A percentile compares a stretch with the other conserved stretches of the same genome.
phyloP scores from a whole-genome alignment of 169 alveolate genomes.

The Plasmodium sp. region DNA sequence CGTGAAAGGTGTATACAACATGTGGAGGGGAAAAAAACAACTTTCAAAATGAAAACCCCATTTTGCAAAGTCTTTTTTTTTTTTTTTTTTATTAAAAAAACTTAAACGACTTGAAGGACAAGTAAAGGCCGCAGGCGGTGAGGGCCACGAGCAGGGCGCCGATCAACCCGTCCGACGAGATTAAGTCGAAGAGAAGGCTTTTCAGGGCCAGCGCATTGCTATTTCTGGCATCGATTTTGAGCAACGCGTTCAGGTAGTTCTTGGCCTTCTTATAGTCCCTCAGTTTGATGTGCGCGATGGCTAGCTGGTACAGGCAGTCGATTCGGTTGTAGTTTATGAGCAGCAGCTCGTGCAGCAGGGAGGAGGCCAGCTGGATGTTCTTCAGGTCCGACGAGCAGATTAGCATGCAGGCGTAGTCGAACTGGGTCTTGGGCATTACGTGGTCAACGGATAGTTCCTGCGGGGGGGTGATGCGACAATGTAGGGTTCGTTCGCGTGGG shows the following conservation, averaged over 20 bases:
- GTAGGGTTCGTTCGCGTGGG: not conserved
- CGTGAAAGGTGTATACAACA: not conserved
- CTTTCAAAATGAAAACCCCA: not conserved
- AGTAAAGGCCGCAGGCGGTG: constrained; percentile 48
- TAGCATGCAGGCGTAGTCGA: constrained; percentile 59
- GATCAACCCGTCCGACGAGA: constrained; percentile 41
- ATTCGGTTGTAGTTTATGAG: constrained; percentile 65
- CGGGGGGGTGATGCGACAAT: not conserved
- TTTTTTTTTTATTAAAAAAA: constrained; percentile 17
- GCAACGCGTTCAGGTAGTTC: constrained; percentile 79
- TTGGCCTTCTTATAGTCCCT: constrained; percentile 81
- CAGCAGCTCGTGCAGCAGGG: constrained; percentile 49
- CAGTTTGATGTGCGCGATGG: constrained; percentile 81
- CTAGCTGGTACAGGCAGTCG: constrained; percentile 83
- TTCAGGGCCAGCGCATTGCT: constrained; percentile 53
- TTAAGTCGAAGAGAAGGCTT: constrained; percentile 40
- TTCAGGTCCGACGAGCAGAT: constrained; percentile 66
- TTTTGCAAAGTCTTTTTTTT: constrained; percentile 47
- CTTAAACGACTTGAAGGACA: constrained; percentile 72
- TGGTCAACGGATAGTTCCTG: constrained; percentile 59
- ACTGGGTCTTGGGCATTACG: constrained; percentile 70
- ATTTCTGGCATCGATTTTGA: constrained; percentile 76
- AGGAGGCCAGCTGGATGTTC: constrained; percentile 49
- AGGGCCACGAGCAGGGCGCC: constrained; percentile 34
- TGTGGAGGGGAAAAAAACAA: not conserved